These are phyloP conservation scores for Iberis amara DNA, from an alignment of 441 rosid genomes.

Conservation along the genomic window DNA sequence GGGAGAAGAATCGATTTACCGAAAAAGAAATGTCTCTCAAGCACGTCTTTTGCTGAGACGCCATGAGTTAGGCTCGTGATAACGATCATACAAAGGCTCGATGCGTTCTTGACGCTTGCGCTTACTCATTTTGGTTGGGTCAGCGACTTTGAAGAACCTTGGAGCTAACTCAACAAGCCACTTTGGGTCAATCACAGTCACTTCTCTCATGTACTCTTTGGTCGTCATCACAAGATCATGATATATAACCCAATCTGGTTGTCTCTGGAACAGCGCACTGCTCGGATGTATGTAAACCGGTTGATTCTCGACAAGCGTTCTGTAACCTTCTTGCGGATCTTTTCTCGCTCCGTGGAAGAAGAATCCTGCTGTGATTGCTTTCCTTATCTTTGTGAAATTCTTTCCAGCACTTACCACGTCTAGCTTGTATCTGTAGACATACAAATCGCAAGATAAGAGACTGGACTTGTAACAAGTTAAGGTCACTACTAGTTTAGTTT, in stretches of 20 bases:
- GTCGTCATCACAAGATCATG: constrained; percentile 93
- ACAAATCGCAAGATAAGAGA: constrained; percentile 1
- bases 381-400: constrained; percentile 77
- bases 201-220: constrained; percentile 70
- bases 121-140: constrained; percentile 66
- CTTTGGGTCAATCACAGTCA: constrained; percentile 57
- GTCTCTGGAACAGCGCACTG: constrained; percentile 91
- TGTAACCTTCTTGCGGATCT: constrained; percentile 91
- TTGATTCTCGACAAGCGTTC: constrained; percentile 88
- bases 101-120: constrained; percentile 67
- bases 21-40: constrained; percentile 25
- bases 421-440: constrained; percentile 61
- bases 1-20: constrained; percentile 5
- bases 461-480: constrained; percentile 4
- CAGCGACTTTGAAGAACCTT: constrained; percentile 62
- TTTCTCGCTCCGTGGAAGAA: constrained; percentile 79
- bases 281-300: constrained; percentile 91
- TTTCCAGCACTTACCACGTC: constrained; percentile 83
- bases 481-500: constrained; percentile 1
- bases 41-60: constrained; percentile 66
- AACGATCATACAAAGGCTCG: constrained; percentile 62
- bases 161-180: constrained; percentile 72
- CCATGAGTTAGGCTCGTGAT: constrained; percentile 72
- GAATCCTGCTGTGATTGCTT: constrained; percentile 89
- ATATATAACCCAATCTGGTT: constrained; percentile 92